These are phyloP conservation scores for Mycena epipterygia DNA, from an alignment of 768 basidiomycete genomes.

Conservation along the genomic window DNA sequence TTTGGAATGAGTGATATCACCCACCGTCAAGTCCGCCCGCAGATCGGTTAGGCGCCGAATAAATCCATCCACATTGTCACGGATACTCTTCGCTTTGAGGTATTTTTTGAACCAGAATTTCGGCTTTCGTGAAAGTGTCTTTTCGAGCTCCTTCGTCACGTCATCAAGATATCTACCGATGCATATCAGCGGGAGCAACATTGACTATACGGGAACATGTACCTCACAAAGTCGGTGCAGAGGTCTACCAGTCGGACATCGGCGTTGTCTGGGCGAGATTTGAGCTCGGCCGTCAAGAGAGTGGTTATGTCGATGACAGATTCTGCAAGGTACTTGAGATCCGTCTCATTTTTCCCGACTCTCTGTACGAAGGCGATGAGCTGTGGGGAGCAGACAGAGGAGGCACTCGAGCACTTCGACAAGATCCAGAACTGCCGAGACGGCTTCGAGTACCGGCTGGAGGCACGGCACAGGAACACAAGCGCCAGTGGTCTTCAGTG, in stretches of 20 bases:
- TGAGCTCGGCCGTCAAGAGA: conserved; percentile 7
- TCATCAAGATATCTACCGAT: conserved; percentile 14
- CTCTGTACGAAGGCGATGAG: not conserved
- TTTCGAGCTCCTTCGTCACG: not conserved
- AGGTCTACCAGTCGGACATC: not conserved
- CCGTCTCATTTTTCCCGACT: conserved; percentile 11
- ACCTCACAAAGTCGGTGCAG: conserved; percentile 2
- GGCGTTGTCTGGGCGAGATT: not conserved
- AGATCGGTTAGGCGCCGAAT: not conserved
- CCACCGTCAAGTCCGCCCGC: conserved; percentile 11
- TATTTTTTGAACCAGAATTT: conserved; percentile 19
- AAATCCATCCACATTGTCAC: conserved; percentile 4
- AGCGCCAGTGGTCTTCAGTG: not conserved
- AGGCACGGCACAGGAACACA: not conserved
- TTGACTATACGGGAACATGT: not conserved
- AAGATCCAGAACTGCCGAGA: conserved; percentile 3
- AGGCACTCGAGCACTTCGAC: not conserved
- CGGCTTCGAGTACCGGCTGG: conserved; percentile 4
- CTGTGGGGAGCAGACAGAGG: not conserved
- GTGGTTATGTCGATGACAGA: not conserved
- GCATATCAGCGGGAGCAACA: not conserved
- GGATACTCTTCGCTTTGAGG: conserved; percentile 17
- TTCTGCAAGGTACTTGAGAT: conserved; percentile 13
- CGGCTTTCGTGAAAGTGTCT: not conserved
- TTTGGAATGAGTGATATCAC: not conserved